Base-by-base conservation (phyloP, 169 alveolate genomes). In the Eimeria mitis region DNA sequence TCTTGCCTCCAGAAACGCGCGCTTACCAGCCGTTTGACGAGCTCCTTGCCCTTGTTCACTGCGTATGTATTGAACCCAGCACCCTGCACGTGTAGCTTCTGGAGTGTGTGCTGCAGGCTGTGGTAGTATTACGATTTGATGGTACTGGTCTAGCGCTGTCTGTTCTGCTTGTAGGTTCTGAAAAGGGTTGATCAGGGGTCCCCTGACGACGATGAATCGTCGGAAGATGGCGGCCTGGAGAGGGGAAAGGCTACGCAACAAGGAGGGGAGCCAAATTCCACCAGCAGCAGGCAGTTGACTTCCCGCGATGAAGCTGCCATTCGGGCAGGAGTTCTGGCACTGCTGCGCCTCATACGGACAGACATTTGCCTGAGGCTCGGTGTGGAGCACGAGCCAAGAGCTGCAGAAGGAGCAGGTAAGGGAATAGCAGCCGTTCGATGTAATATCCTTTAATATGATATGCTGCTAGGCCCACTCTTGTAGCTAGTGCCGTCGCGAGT, bases 21-120 rank as follows among this genome's bases (percentile, higher is more conserved):
- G 94, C 94, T 40, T 40, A 31, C 42, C 94, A 87, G 83, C 94
- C 94, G 94, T 87, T 63, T 65, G 94, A 87, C 34, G 61, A 63
- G 49, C 83, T 87, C 37, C 94, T 87, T 54, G 63, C 54, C 54
- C 61, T 87, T 63, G 83, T 87, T 31, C 84, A 87, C 44, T 65
- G 40, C 34, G 94, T 87, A 65, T n/a, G 94, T 65, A 56, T 87
- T 23, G 54, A 42, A 47, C 49, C 47, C 2, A 28, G 54, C 28
- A 0, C 76, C 79, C 56, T 34, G 75, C 89, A 25, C 87, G 13
- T 47, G 68, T 49, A 14, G 31, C 70, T 47, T 1, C 25, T 47
- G 63, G 42, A 79, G n/a, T 31, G 76, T 44, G 25, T 37, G 56
- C 2, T 84, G 56, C 56, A 84, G 76, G 28, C 79, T 7, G 37